Conservation (phyloP, 2,329 filamentous ascomycete genomes). For the Xylaria polymorpha region DNA sequence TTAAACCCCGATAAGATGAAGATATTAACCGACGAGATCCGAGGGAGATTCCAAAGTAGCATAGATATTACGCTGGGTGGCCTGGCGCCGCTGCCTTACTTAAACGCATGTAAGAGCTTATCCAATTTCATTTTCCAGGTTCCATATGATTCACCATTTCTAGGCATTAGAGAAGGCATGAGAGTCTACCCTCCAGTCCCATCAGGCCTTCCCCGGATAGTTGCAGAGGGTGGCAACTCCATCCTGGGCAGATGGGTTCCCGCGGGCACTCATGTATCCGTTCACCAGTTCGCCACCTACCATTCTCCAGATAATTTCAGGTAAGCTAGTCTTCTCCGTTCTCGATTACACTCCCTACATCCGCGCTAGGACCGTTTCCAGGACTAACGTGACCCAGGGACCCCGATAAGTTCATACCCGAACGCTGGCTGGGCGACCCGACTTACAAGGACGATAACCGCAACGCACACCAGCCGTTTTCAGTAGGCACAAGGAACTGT, state of each 20-base stretch:
- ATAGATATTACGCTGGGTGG: slow-evolving; percentile 46
- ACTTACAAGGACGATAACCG: slow-evolving; percentile 40
- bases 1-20: slow-evolving; percentile 44
- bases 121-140: background rate
- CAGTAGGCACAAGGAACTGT: slow-evolving; percentile 41
- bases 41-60: slow-evolving; percentile 40
- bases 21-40: slow-evolving; percentile 47
- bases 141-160: background rate
- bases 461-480: slow-evolving; percentile 42
- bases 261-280: slow-evolving; percentile 33
- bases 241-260: slow-evolving; percentile 35
- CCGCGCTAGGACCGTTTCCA: background rate
- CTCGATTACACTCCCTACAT: background rate
- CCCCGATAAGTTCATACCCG: slow-evolving; percentile 40
- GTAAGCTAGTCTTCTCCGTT: background rate
- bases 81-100: slow-evolving; percentile 36
- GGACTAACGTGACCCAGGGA: slow-evolving; percentile 22
- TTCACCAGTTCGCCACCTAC: slow-evolving; percentile 36
- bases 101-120: slow-evolving; percentile 42
- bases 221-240: slow-evolving; percentile 33
- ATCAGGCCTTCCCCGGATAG: slow-evolving; percentile 29
- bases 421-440: slow-evolving; percentile 43
- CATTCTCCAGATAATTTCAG: slow-evolving; percentile 35
- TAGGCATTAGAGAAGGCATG: slow-evolving; percentile 36
- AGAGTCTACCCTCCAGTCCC: slow-evolving; percentile 38